Evolutionary conservation across 176 grass and related monocot genomes (phyloP).

Genomic region (Avena atlantica): DNA sequence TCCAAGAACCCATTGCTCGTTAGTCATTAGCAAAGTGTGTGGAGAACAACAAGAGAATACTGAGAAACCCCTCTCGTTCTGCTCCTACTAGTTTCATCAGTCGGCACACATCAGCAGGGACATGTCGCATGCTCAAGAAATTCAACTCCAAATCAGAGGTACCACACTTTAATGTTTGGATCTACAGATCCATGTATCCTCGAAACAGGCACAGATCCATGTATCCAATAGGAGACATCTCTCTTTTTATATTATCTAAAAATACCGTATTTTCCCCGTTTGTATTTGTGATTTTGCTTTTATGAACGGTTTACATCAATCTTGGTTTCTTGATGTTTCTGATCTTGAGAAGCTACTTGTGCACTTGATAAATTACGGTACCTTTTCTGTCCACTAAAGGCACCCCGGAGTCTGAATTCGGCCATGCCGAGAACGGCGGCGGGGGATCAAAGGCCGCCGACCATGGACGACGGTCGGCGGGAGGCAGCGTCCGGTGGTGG

Average conservation of each 20-base stretch:
- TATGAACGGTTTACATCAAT: neutral
- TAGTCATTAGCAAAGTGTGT: neutral
- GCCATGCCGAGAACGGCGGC: neutral
- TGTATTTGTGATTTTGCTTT: neutral
- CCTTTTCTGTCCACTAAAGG: conserved; percentile 6
- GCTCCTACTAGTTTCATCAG: neutral
- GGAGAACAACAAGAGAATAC: neutral
- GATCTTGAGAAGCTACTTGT: neutral
- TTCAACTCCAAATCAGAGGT: conserved; percentile 67
- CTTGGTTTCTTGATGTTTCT: neutral
- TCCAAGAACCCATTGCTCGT: neutral
- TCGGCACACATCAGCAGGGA: neutral
- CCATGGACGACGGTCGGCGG: neutral
- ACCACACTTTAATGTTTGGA: neutral
- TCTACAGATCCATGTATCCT: neutral
- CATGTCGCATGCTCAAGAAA: conserved; percentile 58
- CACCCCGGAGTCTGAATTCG: conserved; percentile 9
- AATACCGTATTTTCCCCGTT: neutral
- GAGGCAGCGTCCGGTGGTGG: conserved; percentile 58
- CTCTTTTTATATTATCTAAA: neutral
- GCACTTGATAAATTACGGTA: neutral
- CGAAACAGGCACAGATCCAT: no score
- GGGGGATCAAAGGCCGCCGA: neutral
- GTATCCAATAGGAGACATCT: neutral
- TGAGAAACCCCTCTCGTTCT: neutral